Base-by-base conservation (phyloP, 2,329 filamentous ascomycete species). In the Botrytis aclada region DNA sequence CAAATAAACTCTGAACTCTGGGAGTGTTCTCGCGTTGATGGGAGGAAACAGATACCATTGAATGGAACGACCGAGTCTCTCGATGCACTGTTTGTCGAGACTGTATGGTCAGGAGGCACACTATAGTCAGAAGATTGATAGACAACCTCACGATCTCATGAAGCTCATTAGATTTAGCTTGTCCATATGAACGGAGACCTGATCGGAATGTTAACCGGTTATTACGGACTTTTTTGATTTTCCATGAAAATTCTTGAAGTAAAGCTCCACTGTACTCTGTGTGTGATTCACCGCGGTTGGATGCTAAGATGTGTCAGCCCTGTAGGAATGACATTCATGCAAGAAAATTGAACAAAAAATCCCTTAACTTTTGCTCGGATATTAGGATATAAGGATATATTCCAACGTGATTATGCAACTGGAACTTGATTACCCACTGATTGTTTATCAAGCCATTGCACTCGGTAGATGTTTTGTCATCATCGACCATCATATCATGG, bases 151-250 rank as follows among this genome's bases (percentile, higher is more conserved):
- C 51, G n/a, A 29, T 18, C 51, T 29, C n/a, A 54, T 29, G 51
- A 41, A 18, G 37, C 16, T 37, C 45, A 29, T 37, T 16, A 66
- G 32, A 54, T 54, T 39, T 5, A 39, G 5, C 45, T 39, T 32
- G 29, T 29, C 34, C 16, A 54, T 29, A 8, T 14, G n/a, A 54
- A 18, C 51, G 51, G 32, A 39, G 34, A 37, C 20, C 16, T 34
- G 32, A 41, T 39, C 51, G n/a, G 45, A 39, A 39, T 34, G 34
- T 37, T 18, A 34, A 20, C 12, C 34, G 43, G 64, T 47, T 39
- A 25, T 67, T 67, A n/a, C 64, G 64, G 64, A 67, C 64, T 54
- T 67, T 67, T 34, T 16, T n/a, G 32, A 39, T 39, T 66, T 67
- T 54, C 64, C 64, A 39, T 67, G 45, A n/a, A 67, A 39, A 47